These are phyloP conservation scores for Trichophyton simii DNA, from an alignment of 2,329 filamentous ascomycete species.

Conservation along the genomic window DNA sequence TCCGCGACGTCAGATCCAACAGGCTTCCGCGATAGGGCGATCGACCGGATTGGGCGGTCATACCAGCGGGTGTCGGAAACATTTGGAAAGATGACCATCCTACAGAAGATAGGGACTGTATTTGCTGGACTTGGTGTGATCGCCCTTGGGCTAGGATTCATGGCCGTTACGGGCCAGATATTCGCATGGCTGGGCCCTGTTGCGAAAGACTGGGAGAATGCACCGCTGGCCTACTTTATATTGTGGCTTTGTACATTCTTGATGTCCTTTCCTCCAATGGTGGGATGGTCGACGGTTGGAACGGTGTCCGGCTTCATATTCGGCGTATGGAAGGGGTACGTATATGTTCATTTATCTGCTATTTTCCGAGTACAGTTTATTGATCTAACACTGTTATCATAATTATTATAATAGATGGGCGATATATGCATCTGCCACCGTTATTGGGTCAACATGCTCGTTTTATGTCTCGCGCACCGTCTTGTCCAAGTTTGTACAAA, in stretches of 20 bases:
- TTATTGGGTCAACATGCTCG: conserved; percentile 62
- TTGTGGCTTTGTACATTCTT: conserved; percentile 63
- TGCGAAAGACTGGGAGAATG: conserved; percentile 62
- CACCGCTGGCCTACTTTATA: conserved; percentile 59
- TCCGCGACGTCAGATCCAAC: conserved; percentile 15
- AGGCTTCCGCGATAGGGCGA: conserved; percentile 26
- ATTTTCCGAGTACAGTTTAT: conserved; percentile 38
- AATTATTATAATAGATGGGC: conserved; percentile 52
- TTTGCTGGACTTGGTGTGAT: conserved; percentile 40
- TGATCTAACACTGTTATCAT: conserved; percentile 42
- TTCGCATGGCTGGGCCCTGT: conserved; percentile 62
- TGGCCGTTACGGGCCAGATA: conserved; percentile 68
- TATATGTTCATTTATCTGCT: conserved; percentile 15
- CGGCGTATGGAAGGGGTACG: conserved; percentile 58
- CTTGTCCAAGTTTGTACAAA: conserved; percentile 64
- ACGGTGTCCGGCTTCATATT: conserved; percentile 60
- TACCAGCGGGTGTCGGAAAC: conserved; percentile 23
- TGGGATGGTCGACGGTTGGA: conserved; percentile 71
- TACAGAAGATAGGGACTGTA: conserved; percentile 50
- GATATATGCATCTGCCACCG: conserved; percentile 64
- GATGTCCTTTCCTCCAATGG: conserved; percentile 73
- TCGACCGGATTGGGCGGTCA: conserved; percentile 26
- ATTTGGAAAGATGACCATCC: conserved; percentile 32
- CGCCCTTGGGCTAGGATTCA: conserved; percentile 51
- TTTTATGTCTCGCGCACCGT: conserved; percentile 73